phyloP scores from a whole-genome alignment of 192 early-diverging fungal genomes.

The Umbelopsis ramanniana region DNA sequence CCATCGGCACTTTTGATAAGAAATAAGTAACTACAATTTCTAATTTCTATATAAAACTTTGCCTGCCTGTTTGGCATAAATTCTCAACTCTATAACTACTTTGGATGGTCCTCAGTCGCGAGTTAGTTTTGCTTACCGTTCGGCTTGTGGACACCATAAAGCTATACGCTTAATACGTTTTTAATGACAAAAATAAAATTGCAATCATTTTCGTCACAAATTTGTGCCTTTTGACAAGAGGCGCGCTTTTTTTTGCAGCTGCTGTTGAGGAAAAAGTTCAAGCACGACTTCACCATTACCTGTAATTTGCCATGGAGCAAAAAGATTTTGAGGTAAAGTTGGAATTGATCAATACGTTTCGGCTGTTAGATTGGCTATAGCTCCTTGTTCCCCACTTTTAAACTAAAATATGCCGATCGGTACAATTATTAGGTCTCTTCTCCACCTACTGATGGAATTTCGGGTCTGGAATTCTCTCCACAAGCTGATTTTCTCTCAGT shows the following conservation, averaged over 20 bases:
- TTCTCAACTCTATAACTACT: no score
- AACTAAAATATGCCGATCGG: background rate
- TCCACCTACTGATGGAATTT: conserved; percentile 80
- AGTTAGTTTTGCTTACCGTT: no score
- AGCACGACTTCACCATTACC: conserved; percentile 11
- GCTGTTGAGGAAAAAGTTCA: background rate
- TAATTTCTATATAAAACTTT: no score
- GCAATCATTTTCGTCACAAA: background rate
- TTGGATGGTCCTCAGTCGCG: no score
- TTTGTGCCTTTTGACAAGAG: conserved; percentile 15
- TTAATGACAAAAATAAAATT: background rate
- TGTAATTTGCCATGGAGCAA: conserved; percentile 26
- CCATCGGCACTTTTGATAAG: no score
- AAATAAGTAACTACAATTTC: no score
- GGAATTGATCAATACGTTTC: background rate
- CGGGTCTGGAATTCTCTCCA: conserved; percentile 79
- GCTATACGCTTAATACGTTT: background rate
- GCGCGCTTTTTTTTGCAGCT: conserved; percentile 12
- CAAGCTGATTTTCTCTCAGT: conserved; percentile 85
- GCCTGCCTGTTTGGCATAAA: no score
- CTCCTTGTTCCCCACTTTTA: no score
- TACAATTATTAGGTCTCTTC: conserved; percentile 49
- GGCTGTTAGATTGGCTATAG: background rate
- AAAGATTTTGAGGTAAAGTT: conserved; percentile 35
- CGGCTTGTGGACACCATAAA: no score